These are phyloP conservation scores for Boletus subparvulus DNA, from an alignment of 768 basidiomycete genomes.

Conservation along the genomic window DNA sequence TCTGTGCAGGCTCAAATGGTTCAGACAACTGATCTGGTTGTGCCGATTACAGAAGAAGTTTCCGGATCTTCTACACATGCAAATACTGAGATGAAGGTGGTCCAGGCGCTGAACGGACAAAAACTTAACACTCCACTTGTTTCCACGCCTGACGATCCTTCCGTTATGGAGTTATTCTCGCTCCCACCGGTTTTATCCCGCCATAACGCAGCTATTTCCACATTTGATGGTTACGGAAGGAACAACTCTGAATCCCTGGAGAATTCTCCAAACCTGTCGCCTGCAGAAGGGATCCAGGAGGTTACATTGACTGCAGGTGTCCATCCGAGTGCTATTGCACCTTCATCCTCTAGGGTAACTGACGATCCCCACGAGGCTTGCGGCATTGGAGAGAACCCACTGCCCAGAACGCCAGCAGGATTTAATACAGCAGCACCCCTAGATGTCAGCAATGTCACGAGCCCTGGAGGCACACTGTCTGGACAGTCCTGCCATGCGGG, in stretches of 20 bases:
- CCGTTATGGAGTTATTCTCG: not conserved
- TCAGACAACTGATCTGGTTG: conserved; percentile 5
- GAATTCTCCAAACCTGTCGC: not conserved
- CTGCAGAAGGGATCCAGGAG: not conserved
- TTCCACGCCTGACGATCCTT: not conserved
- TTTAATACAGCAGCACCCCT: not conserved
- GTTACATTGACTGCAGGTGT: not conserved
- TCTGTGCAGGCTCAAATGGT: not conserved
- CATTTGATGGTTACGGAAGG: conserved; percentile 8
- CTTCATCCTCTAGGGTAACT: not conserved
- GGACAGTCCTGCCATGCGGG: not conserved
- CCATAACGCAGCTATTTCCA: conserved; percentile 3
- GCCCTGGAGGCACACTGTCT: conserved; percentile 10
- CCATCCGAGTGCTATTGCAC: not conserved
- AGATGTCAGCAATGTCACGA: conserved; percentile 22
- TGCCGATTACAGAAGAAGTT: not conserved
- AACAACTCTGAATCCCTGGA: not conserved
- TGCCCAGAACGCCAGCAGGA: conserved; percentile 8
- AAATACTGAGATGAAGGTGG: not conserved
- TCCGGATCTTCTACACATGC: not conserved
- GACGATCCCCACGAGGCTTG: not conserved
- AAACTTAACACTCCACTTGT: not conserved
- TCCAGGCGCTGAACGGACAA: not conserved
- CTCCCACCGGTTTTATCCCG: not conserved
- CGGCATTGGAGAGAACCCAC: not conserved